Evolutionary conservation across 495 filamentous ascomycete species (phyloP).

Genomic region (Cercophora sp.): DNA sequence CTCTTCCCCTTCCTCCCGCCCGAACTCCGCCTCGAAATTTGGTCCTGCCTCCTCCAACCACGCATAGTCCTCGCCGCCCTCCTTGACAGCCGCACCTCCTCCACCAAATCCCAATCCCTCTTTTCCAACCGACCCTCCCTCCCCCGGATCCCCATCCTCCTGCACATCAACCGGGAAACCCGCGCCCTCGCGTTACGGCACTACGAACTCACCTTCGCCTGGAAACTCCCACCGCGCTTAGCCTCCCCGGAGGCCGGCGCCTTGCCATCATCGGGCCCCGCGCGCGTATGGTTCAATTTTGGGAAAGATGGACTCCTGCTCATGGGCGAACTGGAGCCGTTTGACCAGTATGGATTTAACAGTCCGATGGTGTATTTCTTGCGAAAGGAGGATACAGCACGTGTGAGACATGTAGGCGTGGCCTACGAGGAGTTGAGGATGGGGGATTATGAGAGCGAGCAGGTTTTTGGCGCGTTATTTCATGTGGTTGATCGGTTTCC

Average conservation of each 20-base stretch:
- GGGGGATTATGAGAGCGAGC: slow-evolving; percentile 27
- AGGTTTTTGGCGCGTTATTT: slow-evolving; percentile 39
- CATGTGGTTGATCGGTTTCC: slow-evolving; percentile 39
- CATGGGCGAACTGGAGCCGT: slow-evolving; percentile 39
- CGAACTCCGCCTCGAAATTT: slow-evolving; percentile 47
- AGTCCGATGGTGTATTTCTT: slow-evolving; percentile 41
- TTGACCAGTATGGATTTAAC: slow-evolving; percentile 38
- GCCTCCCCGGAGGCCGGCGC: slow-evolving; percentile 16
- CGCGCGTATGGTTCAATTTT: slow-evolving; percentile 40
- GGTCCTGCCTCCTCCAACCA: slow-evolving; percentile 37
- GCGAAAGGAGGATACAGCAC: slow-evolving; percentile 28
- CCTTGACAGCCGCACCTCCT: slow-evolving; percentile 20
- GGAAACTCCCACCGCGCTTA: slow-evolving; percentile 33
- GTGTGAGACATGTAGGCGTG: slow-evolving; percentile 31
- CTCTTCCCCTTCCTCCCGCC: slow-evolving; percentile 37
- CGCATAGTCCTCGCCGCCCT: slow-evolving; percentile 35
- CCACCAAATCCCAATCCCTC: slow-evolving; percentile 15
- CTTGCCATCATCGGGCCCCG: slow-evolving; percentile 16
- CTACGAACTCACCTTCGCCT: slow-evolving; percentile 41
- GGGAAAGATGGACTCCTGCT: slow-evolving; percentile 35
- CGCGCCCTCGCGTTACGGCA: slow-evolving; percentile 37
- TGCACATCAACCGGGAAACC: slow-evolving; percentile 38
- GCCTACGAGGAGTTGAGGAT: slow-evolving; percentile 32
- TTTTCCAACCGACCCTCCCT: slow-evolving; percentile 13
- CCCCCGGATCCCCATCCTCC: slow-evolving; percentile 32